phyloP scores from a whole-genome alignment of 2,329 filamentous ascomycete species.

The Cryphonectria radicalis region DNA sequence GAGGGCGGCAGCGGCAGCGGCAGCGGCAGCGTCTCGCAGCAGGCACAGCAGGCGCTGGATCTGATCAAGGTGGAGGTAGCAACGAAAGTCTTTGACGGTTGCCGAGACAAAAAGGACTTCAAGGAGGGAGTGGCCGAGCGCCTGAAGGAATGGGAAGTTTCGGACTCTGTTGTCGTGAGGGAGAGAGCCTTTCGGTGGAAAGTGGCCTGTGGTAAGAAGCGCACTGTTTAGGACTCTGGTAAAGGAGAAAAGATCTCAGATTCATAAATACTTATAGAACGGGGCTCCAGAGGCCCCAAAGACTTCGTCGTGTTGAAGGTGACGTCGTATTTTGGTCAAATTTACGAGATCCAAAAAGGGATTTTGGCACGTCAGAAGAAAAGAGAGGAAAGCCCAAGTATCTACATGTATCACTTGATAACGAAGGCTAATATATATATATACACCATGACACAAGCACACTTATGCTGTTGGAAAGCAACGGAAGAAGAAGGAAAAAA shows the following conservation, averaged over 20 bases:
- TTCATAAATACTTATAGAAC: neutral
- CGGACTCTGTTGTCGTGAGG: slow-evolving; percentile 5
- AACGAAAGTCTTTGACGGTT: slow-evolving; percentile 2
- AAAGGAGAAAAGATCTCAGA: neutral
- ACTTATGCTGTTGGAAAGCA: neutral
- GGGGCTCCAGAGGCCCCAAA: neutral
- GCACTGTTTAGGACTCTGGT: neutral
- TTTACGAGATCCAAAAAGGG: neutral
- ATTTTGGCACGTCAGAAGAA: neutral
- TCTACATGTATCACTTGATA: slow-evolving; percentile 1
- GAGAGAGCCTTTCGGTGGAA: slow-evolving; percentile 14
- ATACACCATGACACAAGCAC: neutral
- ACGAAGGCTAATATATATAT: neutral
- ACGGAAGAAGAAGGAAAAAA: neutral
- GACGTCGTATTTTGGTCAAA: neutral
- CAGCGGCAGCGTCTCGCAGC: neutral
- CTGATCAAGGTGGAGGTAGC: slow-evolving; percentile 18
- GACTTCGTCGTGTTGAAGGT: neutral
- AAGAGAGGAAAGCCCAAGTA: neutral
- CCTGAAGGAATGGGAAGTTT: slow-evolving; percentile 13
- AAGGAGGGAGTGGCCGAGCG: neutral
- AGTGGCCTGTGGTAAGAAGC: neutral
- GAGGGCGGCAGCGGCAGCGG: neutral
- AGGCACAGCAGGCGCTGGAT: slow-evolving; percentile 7
- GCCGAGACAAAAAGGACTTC: neutral